phyloP scores from a whole-genome alignment of 148 eudicot genomes.

The Fagopyrum esculentum region DNA sequence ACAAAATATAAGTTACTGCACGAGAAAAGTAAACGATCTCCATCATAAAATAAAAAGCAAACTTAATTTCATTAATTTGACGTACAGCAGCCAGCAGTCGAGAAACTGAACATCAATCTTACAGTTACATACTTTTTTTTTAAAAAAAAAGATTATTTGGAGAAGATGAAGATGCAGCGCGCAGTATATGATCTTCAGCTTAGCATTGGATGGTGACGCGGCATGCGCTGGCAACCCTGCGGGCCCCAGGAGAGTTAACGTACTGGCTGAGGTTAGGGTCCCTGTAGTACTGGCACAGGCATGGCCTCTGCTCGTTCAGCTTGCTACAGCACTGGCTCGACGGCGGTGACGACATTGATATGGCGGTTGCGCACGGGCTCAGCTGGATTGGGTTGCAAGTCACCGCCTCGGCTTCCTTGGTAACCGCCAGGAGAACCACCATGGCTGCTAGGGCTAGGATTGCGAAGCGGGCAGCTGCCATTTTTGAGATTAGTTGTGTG shows the following conservation, averaged over 20 bases:
- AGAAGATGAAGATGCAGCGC: background rate
- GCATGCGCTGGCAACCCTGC: background rate
- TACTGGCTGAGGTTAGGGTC: constrained; percentile 33
- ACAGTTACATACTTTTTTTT: too few species aligned
- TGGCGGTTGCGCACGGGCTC: background rate
- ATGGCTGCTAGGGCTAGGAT: background rate
- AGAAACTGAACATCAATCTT: too few species aligned
- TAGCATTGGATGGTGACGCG: constrained; percentile 1
- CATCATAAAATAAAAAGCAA: too few species aligned
- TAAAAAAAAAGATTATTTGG: too few species aligned
- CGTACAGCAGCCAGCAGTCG: too few species aligned
- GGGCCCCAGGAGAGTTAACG: constrained; percentile 38
- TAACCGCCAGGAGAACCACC: background rate
- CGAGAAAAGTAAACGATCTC: too few species aligned
- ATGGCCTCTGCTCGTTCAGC: constrained; percentile 28
- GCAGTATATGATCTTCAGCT: background rate
- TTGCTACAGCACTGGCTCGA: background rate
- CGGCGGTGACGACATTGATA: background rate
- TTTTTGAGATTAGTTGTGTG: background rate
- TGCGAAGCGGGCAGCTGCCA: background rate
- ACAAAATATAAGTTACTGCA: too few species aligned
- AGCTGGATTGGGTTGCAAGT: constrained; percentile 9
- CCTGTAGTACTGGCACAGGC: constrained; percentile 45
- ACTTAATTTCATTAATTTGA: too few species aligned
- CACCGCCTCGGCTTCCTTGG: background rate